These are phyloP conservation scores for Haplosporangium sp. DNA, from an alignment of 371 early-diverging fungal genomes.

Conservation along the genomic window DNA sequence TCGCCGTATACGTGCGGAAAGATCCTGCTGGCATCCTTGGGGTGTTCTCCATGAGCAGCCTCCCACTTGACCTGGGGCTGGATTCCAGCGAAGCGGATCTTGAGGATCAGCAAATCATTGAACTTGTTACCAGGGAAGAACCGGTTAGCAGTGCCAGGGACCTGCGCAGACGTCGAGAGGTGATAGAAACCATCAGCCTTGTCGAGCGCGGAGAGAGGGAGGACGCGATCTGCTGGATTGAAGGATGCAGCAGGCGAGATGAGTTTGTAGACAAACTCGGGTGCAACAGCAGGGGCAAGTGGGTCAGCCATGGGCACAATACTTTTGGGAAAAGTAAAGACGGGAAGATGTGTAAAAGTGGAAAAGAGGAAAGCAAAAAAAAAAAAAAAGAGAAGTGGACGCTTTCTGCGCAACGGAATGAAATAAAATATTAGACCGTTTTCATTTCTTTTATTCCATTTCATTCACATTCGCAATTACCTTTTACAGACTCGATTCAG, in stretches of 20 bases:
- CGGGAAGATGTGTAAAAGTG: not conserved
- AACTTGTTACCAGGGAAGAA: constrained; percentile 41
- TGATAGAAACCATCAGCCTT: constrained; percentile 53
- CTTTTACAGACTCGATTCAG: not conserved
- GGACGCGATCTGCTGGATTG: constrained; percentile 20
- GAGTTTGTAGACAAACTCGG: constrained; percentile 47
- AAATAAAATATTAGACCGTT: not conserved
- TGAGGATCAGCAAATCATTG: constrained; percentile 43
- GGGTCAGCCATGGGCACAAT: constrained; percentile 19
- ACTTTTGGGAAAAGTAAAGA: not conserved
- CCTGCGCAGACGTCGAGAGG: constrained; percentile 40
- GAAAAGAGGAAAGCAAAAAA: not conserved
- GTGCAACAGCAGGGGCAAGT: constrained; percentile 26
- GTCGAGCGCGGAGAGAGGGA: constrained; percentile 47
- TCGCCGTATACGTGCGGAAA: constrained; percentile 55
- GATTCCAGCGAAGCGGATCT: constrained; percentile 33
- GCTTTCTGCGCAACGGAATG: not conserved
- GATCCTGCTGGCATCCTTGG: constrained; percentile 35
- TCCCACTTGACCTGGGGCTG: constrained; percentile 43
- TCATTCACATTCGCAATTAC: not conserved
- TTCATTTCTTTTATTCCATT: not conserved
- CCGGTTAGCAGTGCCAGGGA: constrained; percentile 51
- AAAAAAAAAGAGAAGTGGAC: not conserved
- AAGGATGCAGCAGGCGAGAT: constrained; percentile 42
- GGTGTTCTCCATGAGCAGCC: constrained; percentile 38